These are phyloP conservation scores for Hsuehochloa calcarea DNA, from an alignment of 176 grass and related monocot genomes.

Conservation along the genomic window DNA sequence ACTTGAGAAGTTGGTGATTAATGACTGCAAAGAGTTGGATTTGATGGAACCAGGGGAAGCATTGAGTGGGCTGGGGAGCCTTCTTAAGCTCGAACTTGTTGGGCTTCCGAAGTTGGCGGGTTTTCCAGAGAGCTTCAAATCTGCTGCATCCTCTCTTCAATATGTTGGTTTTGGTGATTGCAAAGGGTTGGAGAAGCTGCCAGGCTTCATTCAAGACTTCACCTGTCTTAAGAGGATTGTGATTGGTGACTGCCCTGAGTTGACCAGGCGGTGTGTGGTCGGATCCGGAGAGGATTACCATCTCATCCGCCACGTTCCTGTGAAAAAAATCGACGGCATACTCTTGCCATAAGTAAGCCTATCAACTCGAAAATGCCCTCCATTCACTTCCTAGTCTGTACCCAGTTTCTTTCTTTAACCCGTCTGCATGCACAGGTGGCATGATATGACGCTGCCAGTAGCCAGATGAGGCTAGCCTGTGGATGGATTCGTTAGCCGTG, in stretches of 20 bases:
- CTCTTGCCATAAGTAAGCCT: too few species aligned
- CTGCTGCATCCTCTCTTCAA: background rate
- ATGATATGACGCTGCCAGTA: too few species aligned
- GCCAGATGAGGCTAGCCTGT: too few species aligned
- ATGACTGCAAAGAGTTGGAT: background rate
- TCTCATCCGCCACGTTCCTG: too few species aligned
- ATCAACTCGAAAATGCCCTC: too few species aligned
- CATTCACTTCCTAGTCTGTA: too few species aligned
- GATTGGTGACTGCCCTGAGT: background rate
- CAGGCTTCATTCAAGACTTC: background rate
- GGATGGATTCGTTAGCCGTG: too few species aligned
- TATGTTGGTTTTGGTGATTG: background rate
- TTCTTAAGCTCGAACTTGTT: background rate
- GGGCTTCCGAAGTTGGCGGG: constrained; percentile 15
- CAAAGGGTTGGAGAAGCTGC: background rate
- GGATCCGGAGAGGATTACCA: too few species aligned
- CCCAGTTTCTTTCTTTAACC: too few species aligned
- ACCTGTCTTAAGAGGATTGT: background rate
- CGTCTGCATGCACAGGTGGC: too few species aligned
- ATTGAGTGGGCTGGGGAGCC: background rate
- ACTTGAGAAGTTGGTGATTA: background rate
- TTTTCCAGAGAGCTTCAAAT: background rate
- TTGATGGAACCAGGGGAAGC: constrained; percentile 7
- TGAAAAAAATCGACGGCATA: too few species aligned
- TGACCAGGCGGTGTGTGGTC: too few species aligned